Base-by-base conservation (phyloP, 2,329 filamentous ascomycete genomes). In the Claviceps africana region DNA sequence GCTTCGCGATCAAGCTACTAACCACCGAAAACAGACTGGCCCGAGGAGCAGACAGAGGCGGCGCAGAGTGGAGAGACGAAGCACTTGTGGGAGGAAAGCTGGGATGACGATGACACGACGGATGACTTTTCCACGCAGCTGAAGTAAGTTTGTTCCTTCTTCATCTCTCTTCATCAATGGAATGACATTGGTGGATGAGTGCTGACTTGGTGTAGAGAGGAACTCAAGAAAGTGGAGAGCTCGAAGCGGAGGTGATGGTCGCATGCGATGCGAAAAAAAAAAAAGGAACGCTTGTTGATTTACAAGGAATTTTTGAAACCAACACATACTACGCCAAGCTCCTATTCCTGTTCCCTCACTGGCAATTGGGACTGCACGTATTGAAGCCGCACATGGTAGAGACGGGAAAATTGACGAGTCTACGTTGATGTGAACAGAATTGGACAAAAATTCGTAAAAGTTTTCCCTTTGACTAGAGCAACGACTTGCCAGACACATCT, bases 1-100 rank as follows among this genome's bases (percentile, higher is more conserved):
- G 21, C 33, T 22, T 30, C 8, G n/a, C 10, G 33, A 7, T 19
- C 7, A 40, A 25, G 22, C 6, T 1, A 4, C 35, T 49, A 4
- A 50, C 28, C 11, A 9, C 37, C 9, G 13, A 35, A 49, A 49
- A 37, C 61, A 95, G 93, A 97, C 71, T 98, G 93, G 93, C 77
- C 83, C 51, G 83, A 89, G 68, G 88, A 95, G 65, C 90, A 95
- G 65, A 88, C 88, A 56, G 88, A 96, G 66, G 85, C 83, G 52
- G 86, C 85, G 53, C 76, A 78, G 62, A 81, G 76, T 60, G 83
- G 83, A 63, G 80, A 83, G 55, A 76, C 74, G 57, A 72, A 78
- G 67, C 90, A 97, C 72, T 75, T 98, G 51, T 98, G 93, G 93
- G 93, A 98, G 71, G 93, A 98, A 77, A 96, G 89, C 76, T 98